Evolutionary conservation across 225 moss, liverwort and hornwort genomes (phyloP), one percentile per base, ranked within the genome.

Genomic region (Pleurozium schreberi): DNA sequence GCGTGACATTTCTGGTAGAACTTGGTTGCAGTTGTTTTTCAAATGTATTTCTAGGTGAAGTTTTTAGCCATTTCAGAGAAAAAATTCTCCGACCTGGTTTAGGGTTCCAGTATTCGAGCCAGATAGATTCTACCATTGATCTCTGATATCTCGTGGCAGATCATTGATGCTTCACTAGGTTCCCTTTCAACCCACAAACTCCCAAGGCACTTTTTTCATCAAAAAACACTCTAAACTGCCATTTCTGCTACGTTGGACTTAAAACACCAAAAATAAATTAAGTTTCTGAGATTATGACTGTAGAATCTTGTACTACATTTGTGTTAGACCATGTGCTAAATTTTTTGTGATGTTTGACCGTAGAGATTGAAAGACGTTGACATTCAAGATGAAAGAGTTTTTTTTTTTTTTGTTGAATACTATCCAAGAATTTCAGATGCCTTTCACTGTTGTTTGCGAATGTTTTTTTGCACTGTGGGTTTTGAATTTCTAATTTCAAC

Each of bases 391-490:
- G 16, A 42, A 5, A 9, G 18, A n/a, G n/a, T n/a, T n/a, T n/a
- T n/a, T n/a, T n/a, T n/a, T n/a, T 4, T 22, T 12, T 23, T 23
- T 14, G 4, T n/a, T 22, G 3, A 6, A 11, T 4, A 6, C 38
- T 67, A 67, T 1, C 0, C 2, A 0, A n/a, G 3, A 69, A 40
- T 14, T 42, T 25, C 3, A 69, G 0, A 14, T 42, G 42, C 8
- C 42, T 25, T 42, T 25, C 14, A 25, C 1, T 1, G 0, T 0
- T 3, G 1, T 26, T 13, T 70, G 40, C 5, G 5, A 40, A 40
- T 25, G 23, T 8, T 25, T 40, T n/a, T 43, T 71, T 27, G 71
- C 3, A 16, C 16, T 10, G 10, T 43, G 16, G 5, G 9, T 43
- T 14, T 42, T 27, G 16, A 43, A 74, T 31, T 18, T 75, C 19